A percentile compares a stretch with the other conserved stretches of the same genome.
Conservation (phyloP, 495 filamentous ascomycete genomes). For the Chaetomium tenue region DNA sequence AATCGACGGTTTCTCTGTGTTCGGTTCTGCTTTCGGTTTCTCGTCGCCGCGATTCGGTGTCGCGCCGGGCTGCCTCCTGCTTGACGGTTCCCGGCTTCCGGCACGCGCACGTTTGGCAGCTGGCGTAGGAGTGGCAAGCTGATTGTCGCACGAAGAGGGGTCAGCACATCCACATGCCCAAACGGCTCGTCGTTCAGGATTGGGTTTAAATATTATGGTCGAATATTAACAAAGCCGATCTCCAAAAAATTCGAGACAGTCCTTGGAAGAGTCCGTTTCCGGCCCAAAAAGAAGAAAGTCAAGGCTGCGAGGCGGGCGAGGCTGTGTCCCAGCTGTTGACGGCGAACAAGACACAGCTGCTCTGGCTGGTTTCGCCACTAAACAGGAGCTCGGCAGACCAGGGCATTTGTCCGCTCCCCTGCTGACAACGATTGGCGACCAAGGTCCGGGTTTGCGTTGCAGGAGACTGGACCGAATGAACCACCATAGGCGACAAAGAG, state of each 20-base stretch:
- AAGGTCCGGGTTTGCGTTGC: slow-evolving; percentile 11
- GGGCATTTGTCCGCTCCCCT: slow-evolving; percentile 1
- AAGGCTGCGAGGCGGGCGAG: slow-evolving; percentile 25
- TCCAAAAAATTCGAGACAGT: not conserved
- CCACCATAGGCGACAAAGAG: slow-evolving; percentile 6
- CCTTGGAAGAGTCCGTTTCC: not conserved
- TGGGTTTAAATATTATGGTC: slow-evolving; percentile 1
- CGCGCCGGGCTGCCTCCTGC: slow-evolving; percentile 29
- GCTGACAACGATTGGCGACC: slow-evolving; percentile 23
- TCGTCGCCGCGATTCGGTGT: not conserved
- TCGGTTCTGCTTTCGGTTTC: not conserved
- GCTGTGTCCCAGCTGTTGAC: slow-evolving; percentile 31
- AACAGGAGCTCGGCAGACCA: slow-evolving; percentile 17
- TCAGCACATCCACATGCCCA: slow-evolving; percentile 5
- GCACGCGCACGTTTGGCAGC: slow-evolving; percentile 23
- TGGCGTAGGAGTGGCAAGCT: slow-evolving; percentile 27
- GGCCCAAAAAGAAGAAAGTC: slow-evolving; percentile 3
- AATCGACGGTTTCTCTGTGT: slow-evolving; percentile 1
- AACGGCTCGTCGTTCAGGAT: not conserved
- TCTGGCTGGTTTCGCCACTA: slow-evolving; percentile 26
- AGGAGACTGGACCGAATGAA: slow-evolving; percentile 8
- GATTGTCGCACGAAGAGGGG: slow-evolving; percentile 9
- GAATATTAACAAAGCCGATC: slow-evolving; percentile 6
- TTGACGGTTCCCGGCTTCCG: slow-evolving; percentile 9
- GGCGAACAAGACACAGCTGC: slow-evolving; percentile 26